Conservation (phyloP, 805 yeast genomes). For the Starmerella tilneyi region DNA sequence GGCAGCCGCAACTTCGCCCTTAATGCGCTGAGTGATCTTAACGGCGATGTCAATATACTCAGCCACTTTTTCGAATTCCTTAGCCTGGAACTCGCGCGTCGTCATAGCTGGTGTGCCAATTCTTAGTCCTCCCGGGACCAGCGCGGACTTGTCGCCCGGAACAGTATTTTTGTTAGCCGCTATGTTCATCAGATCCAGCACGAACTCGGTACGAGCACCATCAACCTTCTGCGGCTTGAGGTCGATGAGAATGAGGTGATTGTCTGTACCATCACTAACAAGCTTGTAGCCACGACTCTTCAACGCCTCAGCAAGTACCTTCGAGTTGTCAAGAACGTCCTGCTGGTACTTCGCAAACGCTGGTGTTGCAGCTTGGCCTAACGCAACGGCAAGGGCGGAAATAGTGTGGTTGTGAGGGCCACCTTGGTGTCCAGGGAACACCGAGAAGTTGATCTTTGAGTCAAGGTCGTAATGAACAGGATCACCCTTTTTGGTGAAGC, state of each 20-base stretch:
- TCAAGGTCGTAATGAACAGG: constrained; percentile 80
- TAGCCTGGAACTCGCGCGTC: constrained; percentile 76
- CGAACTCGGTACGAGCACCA: constrained; percentile 91
- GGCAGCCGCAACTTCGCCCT: constrained; percentile 55
- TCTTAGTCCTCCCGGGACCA: constrained; percentile 92
- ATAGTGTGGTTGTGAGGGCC: constrained; percentile 99
- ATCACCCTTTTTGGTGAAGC: constrained; percentile 70
- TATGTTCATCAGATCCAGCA: constrained; percentile 79
- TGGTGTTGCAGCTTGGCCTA: constrained; percentile 81
- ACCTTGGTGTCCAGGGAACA: constrained; percentile 99
- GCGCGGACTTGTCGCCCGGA: constrained; percentile 92
- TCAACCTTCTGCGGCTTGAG: constrained; percentile 72
- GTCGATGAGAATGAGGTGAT: constrained; percentile 80
- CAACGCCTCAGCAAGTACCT: constrained; percentile 62
- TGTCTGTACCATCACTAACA: constrained; percentile 90
- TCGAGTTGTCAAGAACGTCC: constrained; percentile 72
- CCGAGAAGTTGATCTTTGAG: constrained; percentile 86
- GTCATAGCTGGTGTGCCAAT: constrained; percentile 99
- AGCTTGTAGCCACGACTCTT: constrained; percentile 55
- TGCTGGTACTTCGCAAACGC: constrained; percentile 81
- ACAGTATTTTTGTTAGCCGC: constrained; percentile 94
- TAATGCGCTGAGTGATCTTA: constrained; percentile 51
- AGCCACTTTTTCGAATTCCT: constrained; percentile 73
- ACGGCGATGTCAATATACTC: constrained; percentile 72
- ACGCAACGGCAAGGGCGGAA: constrained; percentile 89